A percentile compares a stretch with the other conserved stretches of the same genome.
These are phyloP conservation scores for Picea glauca DNA, from an alignment of 75 land plant species.

Conservation along the genomic window DNA sequence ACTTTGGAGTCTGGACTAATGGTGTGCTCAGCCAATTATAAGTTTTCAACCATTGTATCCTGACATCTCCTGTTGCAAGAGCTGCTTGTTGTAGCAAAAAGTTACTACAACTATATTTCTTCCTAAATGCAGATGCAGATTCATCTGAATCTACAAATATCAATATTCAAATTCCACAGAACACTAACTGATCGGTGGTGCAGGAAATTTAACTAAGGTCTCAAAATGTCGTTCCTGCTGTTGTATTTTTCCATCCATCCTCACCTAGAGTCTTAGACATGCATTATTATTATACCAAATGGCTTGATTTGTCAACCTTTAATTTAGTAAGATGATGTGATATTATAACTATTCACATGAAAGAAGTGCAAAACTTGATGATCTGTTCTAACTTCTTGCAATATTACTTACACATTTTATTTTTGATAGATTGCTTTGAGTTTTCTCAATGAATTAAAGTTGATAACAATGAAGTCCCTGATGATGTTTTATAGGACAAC, in stretches of 20 bases:
- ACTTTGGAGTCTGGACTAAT: not conserved
- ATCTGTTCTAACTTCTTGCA: not conserved
- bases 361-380: not conserved
- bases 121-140: not conserved
- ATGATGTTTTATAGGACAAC: not conserved
- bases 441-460: not conserved
- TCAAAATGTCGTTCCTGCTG: not conserved
- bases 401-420: slow-evolving; percentile 4
- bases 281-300: not conserved
- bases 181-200: not conserved
- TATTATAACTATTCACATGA: not conserved
- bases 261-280: not conserved
- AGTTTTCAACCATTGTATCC: not conserved
- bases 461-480: not conserved
- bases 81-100: not conserved
- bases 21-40: not conserved
- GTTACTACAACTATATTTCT: slow-evolving; percentile 1
- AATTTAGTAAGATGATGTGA: not conserved
- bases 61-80: slow-evolving; percentile 2
- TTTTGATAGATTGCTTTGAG: not conserved
- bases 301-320: not conserved
- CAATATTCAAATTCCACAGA: not conserved
- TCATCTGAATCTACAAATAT: not conserved
- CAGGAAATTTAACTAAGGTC: not conserved
- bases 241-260: not conserved